Evolutionary conservation across 768 basidiomycete genomes (phyloP), one percentile per base, ranked within the genome.

Genomic region (Boletellus sp.): DNA sequence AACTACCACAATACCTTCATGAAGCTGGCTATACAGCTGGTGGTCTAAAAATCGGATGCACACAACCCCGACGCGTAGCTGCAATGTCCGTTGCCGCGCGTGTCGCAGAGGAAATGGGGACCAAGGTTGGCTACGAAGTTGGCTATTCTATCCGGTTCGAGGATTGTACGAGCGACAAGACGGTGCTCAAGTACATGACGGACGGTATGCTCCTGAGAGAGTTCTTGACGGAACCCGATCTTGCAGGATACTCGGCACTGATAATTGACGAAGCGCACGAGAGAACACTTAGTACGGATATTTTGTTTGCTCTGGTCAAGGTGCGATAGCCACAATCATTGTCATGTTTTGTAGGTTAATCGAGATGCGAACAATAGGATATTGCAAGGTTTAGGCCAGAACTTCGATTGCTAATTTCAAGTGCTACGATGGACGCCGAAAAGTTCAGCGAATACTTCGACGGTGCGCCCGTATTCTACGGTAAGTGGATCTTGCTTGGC

Each of bases 91-190:
- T 99, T 45, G 96, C 96, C 4, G 94, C 95, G 15, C 95, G 96
- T 73, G 96, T 99, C 15, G 95, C 96, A 0, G 96, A 98, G 54
- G 96, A 99, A 72, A 94, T 98, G 87, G 96, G 94, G 8, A 89
- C 85, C 3, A 89, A 97, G 68, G 85, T 99, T 35, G 96, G 96
- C 10, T 90, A 94, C 59, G 95, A 98, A 72, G 96, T 99, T 43
- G 96, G 96, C n/a, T 99, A 99, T 70, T 95, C 94, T 31, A 99
- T 99, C 59, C 91, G 96, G 28, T 99, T 99, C 72, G 96, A 99
- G 71, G 96, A 99, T 69, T 96, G 94, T 68, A 99, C 96, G 17
- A 96, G 92, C 74, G 94, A 98, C 76, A 97, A 96, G 75, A 99
- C 96, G 4, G 87, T 94, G 38, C 76, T 99, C 63, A 98, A 99